These are phyloP conservation scores for Fusarium solani-melongenae DNA, from an alignment of 2,329 filamentous ascomycete species.

Conservation along the genomic window DNA sequence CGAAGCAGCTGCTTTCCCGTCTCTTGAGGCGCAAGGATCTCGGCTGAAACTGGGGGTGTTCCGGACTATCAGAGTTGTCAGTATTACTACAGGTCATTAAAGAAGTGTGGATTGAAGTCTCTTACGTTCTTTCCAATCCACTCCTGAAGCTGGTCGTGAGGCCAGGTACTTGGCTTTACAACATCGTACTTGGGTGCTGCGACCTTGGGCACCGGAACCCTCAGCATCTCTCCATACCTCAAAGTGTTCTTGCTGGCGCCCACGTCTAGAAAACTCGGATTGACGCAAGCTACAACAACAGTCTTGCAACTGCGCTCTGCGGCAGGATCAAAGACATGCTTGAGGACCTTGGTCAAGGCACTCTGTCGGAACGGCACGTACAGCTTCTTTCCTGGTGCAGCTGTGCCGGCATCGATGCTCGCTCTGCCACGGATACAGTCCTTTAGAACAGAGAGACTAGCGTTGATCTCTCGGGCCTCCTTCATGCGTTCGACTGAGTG, in stretches of 20 bases:
- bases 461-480: conserved; percentile 60
- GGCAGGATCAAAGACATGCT: conserved; percentile 60
- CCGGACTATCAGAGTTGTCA: conserved; percentile 49
- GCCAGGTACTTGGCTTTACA: conserved; percentile 52
- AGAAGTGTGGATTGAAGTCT: too few species aligned
- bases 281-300: conserved; percentile 59
- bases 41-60: conserved; percentile 47
- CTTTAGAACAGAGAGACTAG: conserved; percentile 60
- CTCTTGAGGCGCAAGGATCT: conserved; percentile 53
- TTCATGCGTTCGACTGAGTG: conserved; percentile 58
- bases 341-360: conserved; percentile 59
- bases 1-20: conserved; percentile 55
- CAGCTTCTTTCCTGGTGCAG: conserved; percentile 43
- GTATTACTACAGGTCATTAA: not conserved
- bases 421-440: conserved; percentile 63
- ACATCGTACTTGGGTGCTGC: conserved; percentile 40
- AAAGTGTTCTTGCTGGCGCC: conserved; percentile 60
- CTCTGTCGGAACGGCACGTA: conserved; percentile 60
- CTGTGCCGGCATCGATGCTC: conserved; percentile 44
- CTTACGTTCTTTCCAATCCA: conserved; percentile 56
- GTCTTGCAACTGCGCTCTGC: conserved; percentile 54
- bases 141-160: conserved; percentile 49
- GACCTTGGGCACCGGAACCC: conserved; percentile 49
- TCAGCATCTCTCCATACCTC: conserved; percentile 60
- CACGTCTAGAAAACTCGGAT: conserved; percentile 57